These are phyloP conservation scores for Zymoseptoria tritici DNA, from an alignment of 2,329 filamentous ascomycete species.

Conservation along the genomic window DNA sequence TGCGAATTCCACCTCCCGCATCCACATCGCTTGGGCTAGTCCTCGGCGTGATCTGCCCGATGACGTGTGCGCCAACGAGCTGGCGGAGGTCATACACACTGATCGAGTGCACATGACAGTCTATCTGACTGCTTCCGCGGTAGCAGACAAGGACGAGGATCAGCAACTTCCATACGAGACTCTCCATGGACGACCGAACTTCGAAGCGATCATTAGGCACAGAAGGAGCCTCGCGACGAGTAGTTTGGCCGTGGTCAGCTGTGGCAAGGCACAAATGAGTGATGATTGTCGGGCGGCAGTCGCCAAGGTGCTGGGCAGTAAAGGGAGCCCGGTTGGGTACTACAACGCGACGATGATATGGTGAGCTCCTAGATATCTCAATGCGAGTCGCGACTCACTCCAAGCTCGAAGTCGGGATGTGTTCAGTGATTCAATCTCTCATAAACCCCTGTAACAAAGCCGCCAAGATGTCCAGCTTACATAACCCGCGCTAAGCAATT, in stretches of 20 bases:
- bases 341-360: constrained; percentile 17
- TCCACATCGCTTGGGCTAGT: constrained; percentile 17
- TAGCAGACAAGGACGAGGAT: constrained; percentile 3
- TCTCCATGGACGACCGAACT: constrained; percentile 13
- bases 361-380: constrained; percentile 1
- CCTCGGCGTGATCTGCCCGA: constrained; percentile 10
- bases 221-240: constrained; percentile 5
- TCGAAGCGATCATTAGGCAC: constrained; percentile 13
- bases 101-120: constrained; percentile 14
- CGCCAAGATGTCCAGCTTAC: background rate
- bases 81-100: constrained; percentile 5
- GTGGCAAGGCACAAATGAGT: constrained; percentile 14
- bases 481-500: background rate
- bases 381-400: background rate
- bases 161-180: constrained; percentile 7
- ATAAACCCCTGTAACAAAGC: background rate
- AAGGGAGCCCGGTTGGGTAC: constrained; percentile 14
- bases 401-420: too few relatives aligned
- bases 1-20: background rate
- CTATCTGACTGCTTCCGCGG: constrained; percentile 11
- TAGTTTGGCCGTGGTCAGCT: constrained; percentile 15
- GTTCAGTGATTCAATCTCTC: background rate
- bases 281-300: constrained; percentile 16
- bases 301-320: constrained; percentile 13
- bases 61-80: constrained; percentile 14